A percentile compares a stretch with the other conserved stretches of the same genome.
Evolutionary conservation across 768 basidiomycete species (phyloP).

Genomic region (Tephrocybe sp.): DNA sequence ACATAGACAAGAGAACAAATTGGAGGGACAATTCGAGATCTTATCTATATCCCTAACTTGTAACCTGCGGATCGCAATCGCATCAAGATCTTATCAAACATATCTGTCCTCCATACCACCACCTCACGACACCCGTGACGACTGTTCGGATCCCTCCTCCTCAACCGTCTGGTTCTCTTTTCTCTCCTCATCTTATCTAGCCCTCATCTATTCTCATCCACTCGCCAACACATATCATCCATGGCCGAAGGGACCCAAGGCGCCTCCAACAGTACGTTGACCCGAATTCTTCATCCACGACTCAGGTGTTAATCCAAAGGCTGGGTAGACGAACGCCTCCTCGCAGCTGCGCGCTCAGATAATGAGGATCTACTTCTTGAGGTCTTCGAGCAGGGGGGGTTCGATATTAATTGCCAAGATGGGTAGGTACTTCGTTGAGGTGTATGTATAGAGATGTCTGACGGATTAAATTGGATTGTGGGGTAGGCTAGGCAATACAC

Average conservation of each 20-base stretch:
- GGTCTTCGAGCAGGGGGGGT: conserved; percentile 53
- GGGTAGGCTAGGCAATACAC: conserved; percentile 73
- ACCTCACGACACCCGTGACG: no score
- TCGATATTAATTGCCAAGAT: conserved; percentile 77
- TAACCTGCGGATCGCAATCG: no score
- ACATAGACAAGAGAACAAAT: no score
- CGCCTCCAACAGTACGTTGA: conserved; percentile 31
- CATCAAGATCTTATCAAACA: no score
- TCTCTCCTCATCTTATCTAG: neutral
- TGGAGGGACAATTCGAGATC: no score
- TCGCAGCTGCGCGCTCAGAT: conserved; percentile 73
- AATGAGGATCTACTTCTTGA: conserved; percentile 67
- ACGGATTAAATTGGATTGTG: conserved; percentile 9
- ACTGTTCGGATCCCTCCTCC: no score
- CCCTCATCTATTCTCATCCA: neutral
- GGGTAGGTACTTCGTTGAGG: conserved; percentile 52
- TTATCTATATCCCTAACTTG: no score
- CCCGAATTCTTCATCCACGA: neutral
- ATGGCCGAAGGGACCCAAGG: conserved; percentile 19
- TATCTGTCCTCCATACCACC: no score
- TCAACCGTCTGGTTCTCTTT: no score
- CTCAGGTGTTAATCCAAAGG: neutral
- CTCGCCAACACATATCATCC: conserved; percentile 1
- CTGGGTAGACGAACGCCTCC: conserved; percentile 62
- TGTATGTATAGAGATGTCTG: neutral